Conservation (phyloP, 371 early-diverging fungal species). For the Globomyces sp. region DNA sequence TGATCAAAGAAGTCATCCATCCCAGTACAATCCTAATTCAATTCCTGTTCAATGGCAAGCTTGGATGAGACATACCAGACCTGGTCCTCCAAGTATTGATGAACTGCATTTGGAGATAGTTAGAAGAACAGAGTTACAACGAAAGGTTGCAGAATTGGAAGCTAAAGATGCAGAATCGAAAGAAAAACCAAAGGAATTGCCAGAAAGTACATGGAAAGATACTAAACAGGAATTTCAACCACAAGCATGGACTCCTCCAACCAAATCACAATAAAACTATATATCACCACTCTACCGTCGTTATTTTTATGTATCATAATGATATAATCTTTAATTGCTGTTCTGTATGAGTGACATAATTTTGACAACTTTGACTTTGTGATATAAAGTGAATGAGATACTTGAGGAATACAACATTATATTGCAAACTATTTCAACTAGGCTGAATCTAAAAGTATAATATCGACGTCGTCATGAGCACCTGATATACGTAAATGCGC, state of each 20-base stretch:
- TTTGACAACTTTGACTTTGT: too few species aligned
- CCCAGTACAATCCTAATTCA: constrained; percentile 20
- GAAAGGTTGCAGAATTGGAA: constrained; percentile 9
- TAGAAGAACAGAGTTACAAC: constrained; percentile 14
- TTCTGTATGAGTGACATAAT: too few species aligned
- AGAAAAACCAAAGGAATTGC: constrained; percentile 12
- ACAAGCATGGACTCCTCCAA: constrained; percentile 1
- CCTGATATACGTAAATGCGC: neutral
- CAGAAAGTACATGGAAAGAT: neutral
- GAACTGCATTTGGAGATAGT: constrained; percentile 21
- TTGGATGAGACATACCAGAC: constrained; percentile 68
- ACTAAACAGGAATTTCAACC: constrained; percentile 4
- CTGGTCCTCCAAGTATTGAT: constrained; percentile 52
- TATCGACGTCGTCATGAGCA: constrained; percentile 26
- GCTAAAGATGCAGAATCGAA: constrained; percentile 23
- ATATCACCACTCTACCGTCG: neutral
- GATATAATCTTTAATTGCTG: too few species aligned
- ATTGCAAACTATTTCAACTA: neutral
- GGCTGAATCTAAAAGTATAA: constrained; percentile 20
- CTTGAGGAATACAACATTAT: neutral
- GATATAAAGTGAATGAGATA: too few species aligned
- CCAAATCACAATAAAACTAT: constrained; percentile 2
- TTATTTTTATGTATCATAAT: neutral
- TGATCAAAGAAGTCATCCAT: constrained; percentile 18
- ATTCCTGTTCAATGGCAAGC: constrained; percentile 68